phyloP scores from a whole-genome alignment of 495 filamentous ascomycete species.

The Hypoxylon fuscum region DNA sequence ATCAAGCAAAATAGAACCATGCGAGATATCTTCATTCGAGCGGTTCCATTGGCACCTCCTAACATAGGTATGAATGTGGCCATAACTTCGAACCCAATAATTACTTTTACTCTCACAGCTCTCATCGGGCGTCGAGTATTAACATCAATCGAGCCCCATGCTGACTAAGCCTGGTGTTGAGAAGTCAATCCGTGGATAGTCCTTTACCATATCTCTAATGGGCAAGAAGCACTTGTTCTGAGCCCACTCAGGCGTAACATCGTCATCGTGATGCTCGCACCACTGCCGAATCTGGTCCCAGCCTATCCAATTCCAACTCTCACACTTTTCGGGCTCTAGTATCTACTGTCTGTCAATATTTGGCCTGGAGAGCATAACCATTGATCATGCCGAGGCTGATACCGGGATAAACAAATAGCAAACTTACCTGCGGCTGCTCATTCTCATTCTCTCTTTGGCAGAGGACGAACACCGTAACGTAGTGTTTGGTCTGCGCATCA shows the following conservation, averaged over 20 bases:
- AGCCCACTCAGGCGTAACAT: constrained; percentile 37
- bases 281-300: constrained; percentile 57
- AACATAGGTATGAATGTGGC: too few relatives aligned
- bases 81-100: too few relatives aligned
- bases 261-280: constrained; percentile 41
- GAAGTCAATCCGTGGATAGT: constrained; percentile 48
- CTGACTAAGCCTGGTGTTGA: not conserved
- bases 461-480: constrained; percentile 70
- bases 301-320: constrained; percentile 67
- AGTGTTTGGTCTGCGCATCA: constrained; percentile 62
- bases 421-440: constrained; percentile 60
- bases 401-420: constrained; percentile 2
- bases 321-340: constrained; percentile 72
- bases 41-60: too few relatives aligned
- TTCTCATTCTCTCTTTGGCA: constrained; percentile 52
- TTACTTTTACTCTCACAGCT: too few relatives aligned
- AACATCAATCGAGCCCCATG: not conserved
- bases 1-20: not conserved
- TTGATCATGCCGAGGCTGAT: not conserved
- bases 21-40: not conserved
- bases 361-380: not conserved
- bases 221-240: constrained; percentile 63
- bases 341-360: constrained; percentile 50
- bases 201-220: constrained; percentile 60
- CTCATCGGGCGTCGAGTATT: not conserved